Evolutionary conservation across 1,139 yeast species (phyloP).

Genomic region (Magnusiomyces sp.): DNA sequence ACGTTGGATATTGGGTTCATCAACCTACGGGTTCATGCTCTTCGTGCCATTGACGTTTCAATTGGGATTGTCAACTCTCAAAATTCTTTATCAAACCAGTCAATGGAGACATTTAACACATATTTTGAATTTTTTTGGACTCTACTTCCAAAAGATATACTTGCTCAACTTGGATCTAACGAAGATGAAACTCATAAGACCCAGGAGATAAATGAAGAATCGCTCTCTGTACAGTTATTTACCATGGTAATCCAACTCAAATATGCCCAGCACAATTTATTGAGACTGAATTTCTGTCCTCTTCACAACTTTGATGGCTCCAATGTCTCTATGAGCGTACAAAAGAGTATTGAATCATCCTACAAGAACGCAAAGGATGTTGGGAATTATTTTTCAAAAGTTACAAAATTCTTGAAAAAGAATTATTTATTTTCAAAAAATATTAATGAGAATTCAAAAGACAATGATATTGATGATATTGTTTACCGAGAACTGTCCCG

Average conservation of each 20-base stretch:
- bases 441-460: background rate
- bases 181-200: background rate
- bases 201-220: background rate
- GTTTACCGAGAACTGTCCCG: background rate
- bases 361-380: slow-evolving; percentile 11
- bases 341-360: slow-evolving; percentile 6
- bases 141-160: slow-evolving; percentile 8
- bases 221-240: slow-evolving; percentile 1
- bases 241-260: slow-evolving; percentile 9
- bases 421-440: background rate
- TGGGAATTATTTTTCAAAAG: slow-evolving; percentile 1
- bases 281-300: slow-evolving; percentile 12
- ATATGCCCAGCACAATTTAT: slow-evolving; percentile 10
- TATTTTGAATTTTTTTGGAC: slow-evolving; percentile 16
- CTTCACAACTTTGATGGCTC: no score
- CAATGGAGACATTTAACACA: slow-evolving; percentile 15
- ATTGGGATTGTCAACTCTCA: slow-evolving; percentile 11
- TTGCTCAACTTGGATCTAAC: background rate
- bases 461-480: background rate
- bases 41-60: slow-evolving; percentile 13
- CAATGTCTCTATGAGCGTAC: slow-evolving; percentile 1
- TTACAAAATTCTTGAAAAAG: background rate
- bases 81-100: slow-evolving; percentile 7
- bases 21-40: slow-evolving; percentile 8
- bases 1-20: background rate